Evolutionary conservation across 1,139 yeast genomes (phyloP).

Genomic region (Oligophagozyma castellii): DNA sequence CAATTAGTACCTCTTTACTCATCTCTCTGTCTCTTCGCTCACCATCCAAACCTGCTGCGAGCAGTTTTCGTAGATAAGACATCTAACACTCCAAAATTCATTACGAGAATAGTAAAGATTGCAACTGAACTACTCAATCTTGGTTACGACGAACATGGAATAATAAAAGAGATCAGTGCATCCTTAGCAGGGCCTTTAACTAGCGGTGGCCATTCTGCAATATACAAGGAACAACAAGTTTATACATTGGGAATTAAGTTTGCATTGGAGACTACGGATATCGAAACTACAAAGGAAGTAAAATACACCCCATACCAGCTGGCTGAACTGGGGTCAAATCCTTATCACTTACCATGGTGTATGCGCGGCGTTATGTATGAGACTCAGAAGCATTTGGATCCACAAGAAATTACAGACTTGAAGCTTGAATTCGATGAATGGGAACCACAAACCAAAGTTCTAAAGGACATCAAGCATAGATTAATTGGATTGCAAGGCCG

Average conservation of each 20-base stretch:
- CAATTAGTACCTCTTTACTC: slow-evolving; percentile 88
- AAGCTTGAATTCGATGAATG: slow-evolving; percentile 65
- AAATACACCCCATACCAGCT: slow-evolving; percentile 48
- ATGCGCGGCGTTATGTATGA: slow-evolving; percentile 67
- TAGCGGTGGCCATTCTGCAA: slow-evolving; percentile 87
- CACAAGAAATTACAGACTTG: slow-evolving; percentile 43
- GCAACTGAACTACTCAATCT: slow-evolving; percentile 42
- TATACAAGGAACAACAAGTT: slow-evolving; percentile 75
- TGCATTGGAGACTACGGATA: slow-evolving; percentile 60
- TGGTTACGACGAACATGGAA: slow-evolving; percentile 63
- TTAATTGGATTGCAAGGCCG: slow-evolving; percentile 50
- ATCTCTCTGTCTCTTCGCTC: slow-evolving; percentile 65
- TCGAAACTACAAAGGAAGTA: slow-evolving; percentile 32
- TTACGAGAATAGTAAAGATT: slow-evolving; percentile 36
- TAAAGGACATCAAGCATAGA: slow-evolving; percentile 75
- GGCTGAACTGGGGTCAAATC: slow-evolving; percentile 54
- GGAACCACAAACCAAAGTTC: slow-evolving; percentile 70
- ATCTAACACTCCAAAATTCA: slow-evolving; percentile 36
- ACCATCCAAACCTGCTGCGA: slow-evolving; percentile 80
- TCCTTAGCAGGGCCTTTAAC: slow-evolving; percentile 83
- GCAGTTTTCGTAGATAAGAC: slow-evolving; percentile 71
- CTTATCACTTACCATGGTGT: slow-evolving; percentile 86
- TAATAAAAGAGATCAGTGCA: slow-evolving; percentile 66
- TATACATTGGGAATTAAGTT: slow-evolving; percentile 69
- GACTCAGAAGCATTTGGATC: slow-evolving; percentile 29